phyloP scores from a whole-genome alignment of 371 early-diverging fungal genomes.

The Lichtheimia ornata region DNA sequence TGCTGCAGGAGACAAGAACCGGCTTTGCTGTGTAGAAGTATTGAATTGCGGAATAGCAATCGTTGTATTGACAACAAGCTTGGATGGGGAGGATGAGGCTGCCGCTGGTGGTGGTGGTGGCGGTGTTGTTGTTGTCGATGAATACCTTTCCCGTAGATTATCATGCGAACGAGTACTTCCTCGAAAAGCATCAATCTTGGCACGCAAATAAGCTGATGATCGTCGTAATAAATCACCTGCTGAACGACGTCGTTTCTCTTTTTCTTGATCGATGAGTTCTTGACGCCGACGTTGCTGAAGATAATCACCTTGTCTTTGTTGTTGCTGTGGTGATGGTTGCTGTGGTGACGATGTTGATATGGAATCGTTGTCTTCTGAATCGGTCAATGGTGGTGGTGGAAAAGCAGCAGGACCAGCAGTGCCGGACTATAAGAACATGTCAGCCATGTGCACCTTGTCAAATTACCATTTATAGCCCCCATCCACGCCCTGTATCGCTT shows the following conservation, averaged over 20 bases:
- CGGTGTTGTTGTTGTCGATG: neutral
- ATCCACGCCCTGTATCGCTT: slow-evolving; percentile 7
- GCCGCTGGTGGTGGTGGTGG: slow-evolving; percentile 19
- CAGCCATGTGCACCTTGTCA: slow-evolving; percentile 12
- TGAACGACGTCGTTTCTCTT: slow-evolving; percentile 24
- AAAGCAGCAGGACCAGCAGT: no score
- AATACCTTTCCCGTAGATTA: slow-evolving; percentile 5
- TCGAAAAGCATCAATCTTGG: slow-evolving; percentile 38
- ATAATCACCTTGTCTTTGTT: neutral
- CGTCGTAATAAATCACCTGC: slow-evolving; percentile 45
- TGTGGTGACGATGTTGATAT: neutral
- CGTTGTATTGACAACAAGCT: slow-evolving; percentile 44
- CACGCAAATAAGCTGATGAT: slow-evolving; percentile 44
- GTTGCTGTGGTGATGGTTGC: slow-evolving; percentile 2
- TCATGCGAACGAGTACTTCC: slow-evolving; percentile 20
- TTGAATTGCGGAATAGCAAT: slow-evolving; percentile 29
- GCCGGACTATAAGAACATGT: no score
- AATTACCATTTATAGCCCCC: slow-evolving; percentile 18
- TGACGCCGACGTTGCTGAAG: neutral
- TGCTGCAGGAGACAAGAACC: slow-evolving; percentile 12
- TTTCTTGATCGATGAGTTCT: slow-evolving; percentile 1
- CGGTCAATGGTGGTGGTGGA: no score
- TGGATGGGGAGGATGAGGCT: slow-evolving; percentile 3
- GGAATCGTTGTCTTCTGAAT: no score
- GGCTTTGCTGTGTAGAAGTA: slow-evolving; percentile 3